Percentiles rank a stretch among this genome's conserved stretches.
Conservation (phyloP, 2,329 filamentous ascomycete species). For the Lachnellula cervina region DNA sequence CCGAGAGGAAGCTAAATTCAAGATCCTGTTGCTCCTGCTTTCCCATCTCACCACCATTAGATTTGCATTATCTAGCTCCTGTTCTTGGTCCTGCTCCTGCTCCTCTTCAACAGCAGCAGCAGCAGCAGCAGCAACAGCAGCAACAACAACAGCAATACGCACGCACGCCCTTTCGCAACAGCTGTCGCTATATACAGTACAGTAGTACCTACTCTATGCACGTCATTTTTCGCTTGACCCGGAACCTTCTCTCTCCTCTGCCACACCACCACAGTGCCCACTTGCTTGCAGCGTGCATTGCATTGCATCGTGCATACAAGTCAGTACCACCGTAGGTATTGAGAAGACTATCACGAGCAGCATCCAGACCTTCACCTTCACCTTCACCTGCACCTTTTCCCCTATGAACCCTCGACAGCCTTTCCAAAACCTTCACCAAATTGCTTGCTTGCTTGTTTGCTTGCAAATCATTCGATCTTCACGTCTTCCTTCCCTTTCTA, state of each 20-base stretch:
- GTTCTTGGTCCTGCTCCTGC: background rate
- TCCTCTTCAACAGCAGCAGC: background rate
- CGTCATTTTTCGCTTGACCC: background rate
- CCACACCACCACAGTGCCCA: too few relatives aligned
- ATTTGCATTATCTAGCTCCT: background rate
- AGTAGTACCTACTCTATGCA: too few relatives aligned
- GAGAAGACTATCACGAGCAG: background rate
- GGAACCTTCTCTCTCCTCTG: background rate
- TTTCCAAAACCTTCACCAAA: too few relatives aligned
- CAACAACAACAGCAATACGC: background rate
- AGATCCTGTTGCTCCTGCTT: too few relatives aligned
- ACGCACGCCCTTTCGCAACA: too few relatives aligned
- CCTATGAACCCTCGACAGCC: too few relatives aligned
- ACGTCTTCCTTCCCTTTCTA: slow-evolving; percentile 1
- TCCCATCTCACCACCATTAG: too few relatives aligned
- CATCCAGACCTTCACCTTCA: background rate
- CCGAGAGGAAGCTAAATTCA: too few relatives aligned
- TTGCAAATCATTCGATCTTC: slow-evolving; percentile 9
- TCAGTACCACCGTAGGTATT: too few relatives aligned
- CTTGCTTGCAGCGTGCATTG: background rate
- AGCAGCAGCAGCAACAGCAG: too few relatives aligned
- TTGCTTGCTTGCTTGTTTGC: background rate
- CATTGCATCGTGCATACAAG: background rate
- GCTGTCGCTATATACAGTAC: too few relatives aligned
- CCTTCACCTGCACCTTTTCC: too few relatives aligned